Base-by-base conservation (phyloP, 768 basidiomycete species). In the Phylloporus rhodoxanthus region DNA sequence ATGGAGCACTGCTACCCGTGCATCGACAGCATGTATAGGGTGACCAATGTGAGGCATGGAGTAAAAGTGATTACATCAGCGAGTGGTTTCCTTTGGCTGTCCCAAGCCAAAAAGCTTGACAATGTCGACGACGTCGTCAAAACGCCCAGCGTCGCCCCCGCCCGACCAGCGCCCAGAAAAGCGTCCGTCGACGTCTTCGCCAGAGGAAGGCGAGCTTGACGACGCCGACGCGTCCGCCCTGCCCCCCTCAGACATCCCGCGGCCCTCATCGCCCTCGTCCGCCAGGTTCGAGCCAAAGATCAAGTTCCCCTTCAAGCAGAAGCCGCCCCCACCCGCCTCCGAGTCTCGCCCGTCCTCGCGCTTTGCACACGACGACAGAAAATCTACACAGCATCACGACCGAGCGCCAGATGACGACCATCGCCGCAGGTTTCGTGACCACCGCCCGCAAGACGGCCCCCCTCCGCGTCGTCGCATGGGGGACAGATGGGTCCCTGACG, bases 131-230 rank as follows among this genome's bases (percentile, higher is more conserved):
- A 43, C 56, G 44, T 30, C 51, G 9, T 19, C 33, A 43, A 89
- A 89, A 70, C 77, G 87, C 51, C 70, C 69, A 46, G 81, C 82
- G 25, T 81, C 81, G 32, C 79, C 82, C 13, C 74, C 79, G 40
- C 68, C 70, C 2, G 68, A 72, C 50, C 66, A 68, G 33, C 74
- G 84, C 44, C 73, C 78, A 9, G 32, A 65, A 5, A 88, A 89
- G 61, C 75, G 84, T 38, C 70, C 63, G 17, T 72, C 74, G 8
- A 75, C 82, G 2, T 84, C 68, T 1, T 75, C 86, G 1, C 87
- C 87, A 43, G 88, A 91, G 66, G 88, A 91, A 63, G 88, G 88
- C 52, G 88, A 91, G 58, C 70, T 91, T 43, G 86, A 87, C 68
- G 87, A 89, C 61, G 43, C 42, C 64, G 70, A 65, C 36, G 60